These are phyloP conservation scores for Russula sp. DNA, from an alignment of 768 basidiomycete species.

Conservation along the genomic window DNA sequence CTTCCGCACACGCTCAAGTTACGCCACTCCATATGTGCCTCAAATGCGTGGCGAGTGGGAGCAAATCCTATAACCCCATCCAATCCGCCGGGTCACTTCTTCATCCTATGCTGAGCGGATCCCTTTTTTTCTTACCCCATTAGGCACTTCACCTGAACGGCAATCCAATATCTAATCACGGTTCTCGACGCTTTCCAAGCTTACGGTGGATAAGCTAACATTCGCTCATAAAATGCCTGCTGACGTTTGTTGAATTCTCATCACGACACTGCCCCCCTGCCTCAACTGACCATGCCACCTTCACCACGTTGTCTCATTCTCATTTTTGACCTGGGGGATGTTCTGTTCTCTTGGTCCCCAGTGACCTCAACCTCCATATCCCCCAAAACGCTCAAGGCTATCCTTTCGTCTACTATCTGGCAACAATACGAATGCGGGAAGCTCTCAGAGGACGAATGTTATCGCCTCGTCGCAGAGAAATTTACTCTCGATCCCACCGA, in stretches of 20 bases:
- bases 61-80: background rate
- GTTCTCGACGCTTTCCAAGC: background rate
- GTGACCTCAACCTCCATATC: conserved; percentile 40
- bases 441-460: conserved; percentile 41
- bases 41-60: background rate
- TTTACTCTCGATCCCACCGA: conserved; percentile 37
- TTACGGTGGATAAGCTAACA: background rate
- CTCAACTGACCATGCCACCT: background rate
- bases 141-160: background rate
- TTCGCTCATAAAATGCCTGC: background rate
- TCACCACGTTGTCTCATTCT: conserved; percentile 28
- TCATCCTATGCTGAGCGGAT: background rate
- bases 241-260: background rate
- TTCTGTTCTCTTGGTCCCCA: conserved; percentile 48
- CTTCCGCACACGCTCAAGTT: background rate
- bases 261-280: background rate
- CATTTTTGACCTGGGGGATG: conserved; percentile 52
- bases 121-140: background rate
- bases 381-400: conserved; percentile 35
- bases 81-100: background rate
- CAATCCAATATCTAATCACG: background rate
- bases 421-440: conserved; percentile 46
- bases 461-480: conserved; percentile 36
- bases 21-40: background rate
- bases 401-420: conserved; percentile 44